Base-by-base conservation (phyloP, 139 green algal genomes). In the Picochlorum sp. region DNA sequence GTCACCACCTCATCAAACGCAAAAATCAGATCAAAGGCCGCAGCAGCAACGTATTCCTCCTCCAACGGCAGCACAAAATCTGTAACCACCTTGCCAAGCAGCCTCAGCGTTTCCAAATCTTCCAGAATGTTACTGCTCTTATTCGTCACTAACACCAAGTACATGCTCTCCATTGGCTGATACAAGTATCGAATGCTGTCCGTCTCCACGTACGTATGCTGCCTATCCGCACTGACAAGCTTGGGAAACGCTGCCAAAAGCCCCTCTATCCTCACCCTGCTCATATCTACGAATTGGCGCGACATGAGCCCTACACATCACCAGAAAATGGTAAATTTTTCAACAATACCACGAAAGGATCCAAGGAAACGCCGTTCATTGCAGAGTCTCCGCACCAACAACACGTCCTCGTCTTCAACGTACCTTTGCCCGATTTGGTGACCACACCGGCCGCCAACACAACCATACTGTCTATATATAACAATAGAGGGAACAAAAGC, bases 111-210 rank as follows among this genome's bases (percentile, higher is more conserved):
- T 52, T 99, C 94, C 63, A 99, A 72, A 70, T 99, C 94, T 71
- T 99, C 94, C 57, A 99, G 71, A 60, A 99, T 99, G 82, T 99
- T 99, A 79, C 79, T 92, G 56, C 83, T 73, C 74, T 96, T 95
- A 80, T 98, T 99, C 15, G 94, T 99, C 10, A 99, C 85, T 30
- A 99, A 78, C 65, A 99, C 69, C 57, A 99, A 71, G 75, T 97
- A 98, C 77, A 99, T 74, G 10, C 73, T 77, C 89, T 99, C 94
- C 71, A 99, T 84, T 4, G 94, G 91, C 73, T 98, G 94, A 71
- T 98, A 99, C 44, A 99, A 80, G 72, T 99, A 99, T 47, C 94
- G 86, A 34, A 99, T 92, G 57, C 96, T 97, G 65, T 98, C 94
- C 23, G 94, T 98, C 79, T 99, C 94, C 37, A 99, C 87, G 60